Evolutionary conservation across 2,329 filamentous ascomycete genomes (phyloP).

Genomic region (Fusarium sp.): DNA sequence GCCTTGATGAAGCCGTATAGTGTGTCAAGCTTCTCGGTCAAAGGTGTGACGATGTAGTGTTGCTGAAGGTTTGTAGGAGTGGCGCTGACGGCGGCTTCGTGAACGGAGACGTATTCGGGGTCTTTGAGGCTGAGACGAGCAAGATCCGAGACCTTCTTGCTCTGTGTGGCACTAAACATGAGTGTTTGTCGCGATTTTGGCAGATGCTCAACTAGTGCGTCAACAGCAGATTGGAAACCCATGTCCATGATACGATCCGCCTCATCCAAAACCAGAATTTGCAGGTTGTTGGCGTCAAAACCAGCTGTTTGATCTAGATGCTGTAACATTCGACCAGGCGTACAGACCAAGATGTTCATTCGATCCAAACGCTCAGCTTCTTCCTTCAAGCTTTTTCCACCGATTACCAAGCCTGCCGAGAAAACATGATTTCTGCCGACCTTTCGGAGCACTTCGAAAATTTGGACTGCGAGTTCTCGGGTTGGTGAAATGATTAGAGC

Average conservation of each 20-base stretch:
- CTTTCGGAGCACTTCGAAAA: slow-evolving; percentile 93
- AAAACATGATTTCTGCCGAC: slow-evolving; percentile 90
- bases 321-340: slow-evolving; percentile 93
- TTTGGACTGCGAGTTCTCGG: slow-evolving; percentile 94
- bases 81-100: slow-evolving; percentile 82
- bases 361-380: slow-evolving; percentile 84
- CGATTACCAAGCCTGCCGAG: slow-evolving; percentile 92
- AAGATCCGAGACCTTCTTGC: slow-evolving; percentile 91
- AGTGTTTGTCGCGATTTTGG: slow-evolving; percentile 89
- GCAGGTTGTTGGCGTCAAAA: slow-evolving; percentile 89
- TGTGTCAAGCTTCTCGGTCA: slow-evolving; percentile 91
- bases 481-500: slow-evolving; percentile 95
- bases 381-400: slow-evolving; percentile 89
- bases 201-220: slow-evolving; percentile 92
- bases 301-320: slow-evolving; percentile 94
- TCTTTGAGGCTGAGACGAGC: slow-evolving; percentile 88
- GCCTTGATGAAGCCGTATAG: slow-evolving; percentile 92
- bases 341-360: slow-evolving; percentile 98
- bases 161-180: slow-evolving; percentile 96
- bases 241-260: slow-evolving; percentile 98
- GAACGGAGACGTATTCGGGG: slow-evolving; percentile 94
- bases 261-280: slow-evolving; percentile 94
- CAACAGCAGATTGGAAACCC: slow-evolving; percentile 91
- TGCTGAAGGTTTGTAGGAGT: slow-evolving; percentile 90
- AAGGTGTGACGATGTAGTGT: slow-evolving; percentile 87